Evolutionary conservation across 225 moss, liverwort and hornwort genomes (phyloP).

Genomic region (Bryoerythrophyllum caledonicum): DNA sequence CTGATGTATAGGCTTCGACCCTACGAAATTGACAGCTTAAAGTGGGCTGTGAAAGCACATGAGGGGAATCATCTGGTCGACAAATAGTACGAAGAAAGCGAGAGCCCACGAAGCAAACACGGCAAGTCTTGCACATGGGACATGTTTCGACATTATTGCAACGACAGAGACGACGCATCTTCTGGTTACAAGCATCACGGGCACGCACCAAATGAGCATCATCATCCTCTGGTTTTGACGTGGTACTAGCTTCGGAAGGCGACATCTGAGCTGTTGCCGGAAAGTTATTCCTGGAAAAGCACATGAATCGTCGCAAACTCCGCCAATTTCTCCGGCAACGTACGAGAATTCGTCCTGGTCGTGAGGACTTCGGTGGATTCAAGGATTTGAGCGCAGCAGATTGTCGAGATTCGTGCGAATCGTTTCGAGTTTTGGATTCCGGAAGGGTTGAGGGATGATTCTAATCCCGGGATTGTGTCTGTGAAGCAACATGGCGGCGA

Average conservation of each 20-base stretch:
- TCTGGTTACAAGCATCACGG: not conserved
- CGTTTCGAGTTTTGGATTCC: not conserved
- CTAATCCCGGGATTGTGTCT: not conserved
- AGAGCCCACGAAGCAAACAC: constrained; percentile 5
- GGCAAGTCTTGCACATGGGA: constrained; percentile 14
- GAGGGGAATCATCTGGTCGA: not conserved
- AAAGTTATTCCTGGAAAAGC: not conserved
- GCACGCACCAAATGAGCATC: not conserved
- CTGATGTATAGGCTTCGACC: not conserved
- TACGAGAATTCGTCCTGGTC: not conserved
- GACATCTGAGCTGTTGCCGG: not conserved
- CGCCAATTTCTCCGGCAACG: not conserved
- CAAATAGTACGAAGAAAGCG: not conserved
- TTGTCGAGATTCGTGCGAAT: not conserved
- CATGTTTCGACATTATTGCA: not conserved
- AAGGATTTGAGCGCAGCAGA: not conserved
- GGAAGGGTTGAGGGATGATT: not conserved
- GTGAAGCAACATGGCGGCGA: constrained; percentile 9
- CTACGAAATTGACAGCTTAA: not conserved
- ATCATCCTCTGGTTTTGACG: no score
- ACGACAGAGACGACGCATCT: not conserved
- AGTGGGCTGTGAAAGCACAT: not conserved
- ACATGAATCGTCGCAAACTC: not conserved
- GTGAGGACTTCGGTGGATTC: not conserved
- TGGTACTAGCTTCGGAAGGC: not conserved